Base-by-base conservation (phyloP, 495 filamentous ascomycete genomes). In the Pyrenula massariospora region DNA sequence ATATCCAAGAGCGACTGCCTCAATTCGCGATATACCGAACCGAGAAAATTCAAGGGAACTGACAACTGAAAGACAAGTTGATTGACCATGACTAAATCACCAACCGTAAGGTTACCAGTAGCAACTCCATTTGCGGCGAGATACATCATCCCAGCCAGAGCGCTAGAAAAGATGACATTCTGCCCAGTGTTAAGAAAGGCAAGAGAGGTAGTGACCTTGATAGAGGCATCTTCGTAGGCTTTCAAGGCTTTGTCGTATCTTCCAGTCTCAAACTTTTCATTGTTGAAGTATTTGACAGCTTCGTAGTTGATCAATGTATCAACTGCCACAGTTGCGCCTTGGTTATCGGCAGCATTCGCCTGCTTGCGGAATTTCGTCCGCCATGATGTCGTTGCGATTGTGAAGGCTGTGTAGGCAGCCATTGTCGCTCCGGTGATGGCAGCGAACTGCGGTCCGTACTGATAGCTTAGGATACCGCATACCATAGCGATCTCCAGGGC, bases 271-370 rank as follows among this genome's bases (percentile, higher is more conserved):
- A 89, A 96, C 62, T 86, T 86, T 66, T 98, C 93, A 66, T 97
- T 97, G 70, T 97, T 98, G 78, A 98, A 98, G 74, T 97, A 96
- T 73, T 97, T 97, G 60, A 98, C 93, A 15, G 93, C 94, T 68
- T 98, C 93, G 65, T 96, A 97, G 70, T 97, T 97, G 73, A 98
- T 95, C 25, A 98, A 74, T 1, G 90, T 91, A 70, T 98, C 93
- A 1, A 97, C 92, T 0, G 92, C 93, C 25, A 96, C 89, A 0
- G 92, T 97, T 10, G 91, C 92, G 11, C 88, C 94, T 62, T 85
- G 87, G 67, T 97, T 98, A 65, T 98, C 93, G 0, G 94, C 93
- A 10, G 89, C 91, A 69, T 98, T 98, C 23, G 92, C 89, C 66
- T 89, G 86, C 57, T 91, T 88, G 25, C 93, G 79, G 70, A 98